A percentile compares a stretch with the other conserved stretches of the same genome.
Evolutionary conservation across 495 filamentous ascomycete genomes (phyloP).

Genomic region (Talaromyces stipitatus): DNA sequence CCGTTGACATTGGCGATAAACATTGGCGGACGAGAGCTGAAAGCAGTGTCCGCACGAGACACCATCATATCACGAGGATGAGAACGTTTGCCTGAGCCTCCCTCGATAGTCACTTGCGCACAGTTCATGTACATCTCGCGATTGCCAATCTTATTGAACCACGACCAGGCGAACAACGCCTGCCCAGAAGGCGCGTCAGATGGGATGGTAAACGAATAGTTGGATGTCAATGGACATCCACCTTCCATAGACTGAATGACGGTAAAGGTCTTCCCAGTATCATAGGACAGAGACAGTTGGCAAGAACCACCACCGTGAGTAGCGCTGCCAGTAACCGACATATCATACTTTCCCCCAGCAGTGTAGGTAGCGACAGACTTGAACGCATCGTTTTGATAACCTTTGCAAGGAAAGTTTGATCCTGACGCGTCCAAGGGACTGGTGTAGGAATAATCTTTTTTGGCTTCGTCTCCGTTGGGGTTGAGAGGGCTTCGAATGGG

Average conservation of each 20-base stretch:
- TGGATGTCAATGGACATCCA: slow-evolving; percentile 59
- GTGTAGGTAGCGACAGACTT: slow-evolving; percentile 35
- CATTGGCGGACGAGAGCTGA: slow-evolving; percentile 60
- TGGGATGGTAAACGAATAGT: slow-evolving; percentile 43
- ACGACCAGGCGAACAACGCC: slow-evolving; percentile 74
- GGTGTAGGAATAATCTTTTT: slow-evolving; percentile 45
- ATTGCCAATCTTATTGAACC: slow-evolving; percentile 87
- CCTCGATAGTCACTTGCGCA: slow-evolving; percentile 59
- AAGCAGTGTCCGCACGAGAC: slow-evolving; percentile 27
- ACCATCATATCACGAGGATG: slow-evolving; percentile 9
- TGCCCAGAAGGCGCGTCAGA: slow-evolving; percentile 35
- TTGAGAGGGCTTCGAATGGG: slow-evolving; percentile 43
- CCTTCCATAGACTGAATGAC: slow-evolving; percentile 79
- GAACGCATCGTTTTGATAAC: slow-evolving; percentile 40
- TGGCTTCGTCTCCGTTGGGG: slow-evolving; percentile 15
- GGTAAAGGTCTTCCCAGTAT: slow-evolving; percentile 59
- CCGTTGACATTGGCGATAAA: slow-evolving; percentile 61
- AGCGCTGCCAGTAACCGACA: slow-evolving; percentile 44
- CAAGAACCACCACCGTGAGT: slow-evolving; percentile 83
- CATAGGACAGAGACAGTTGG: slow-evolving; percentile 77
- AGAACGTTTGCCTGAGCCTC: slow-evolving; percentile 33
- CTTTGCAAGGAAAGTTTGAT: slow-evolving; percentile 46
- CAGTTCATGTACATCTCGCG: slow-evolving; percentile 98
- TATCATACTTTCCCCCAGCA: slow-evolving; percentile 30
- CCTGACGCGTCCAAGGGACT: slow-evolving; percentile 36